Percentiles rank a stretch among this genome's conserved stretches.
Evolutionary conservation across 2,329 filamentous ascomycete species (phyloP).

Genomic region (Botrytis medusae): DNA sequence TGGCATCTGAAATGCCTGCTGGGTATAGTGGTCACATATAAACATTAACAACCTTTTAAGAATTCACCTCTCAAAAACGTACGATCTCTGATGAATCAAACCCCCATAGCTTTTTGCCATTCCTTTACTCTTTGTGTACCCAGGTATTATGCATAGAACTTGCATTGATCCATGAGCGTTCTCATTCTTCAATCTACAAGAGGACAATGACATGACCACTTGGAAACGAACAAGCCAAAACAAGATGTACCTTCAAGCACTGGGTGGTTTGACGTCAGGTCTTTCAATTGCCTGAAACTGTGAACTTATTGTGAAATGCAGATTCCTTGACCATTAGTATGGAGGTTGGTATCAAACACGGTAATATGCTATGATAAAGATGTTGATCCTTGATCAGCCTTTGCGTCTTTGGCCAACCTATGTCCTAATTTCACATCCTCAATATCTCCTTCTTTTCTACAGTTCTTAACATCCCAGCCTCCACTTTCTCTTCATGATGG

Average conservation of each 20-base stretch:
- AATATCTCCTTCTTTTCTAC: conserved; percentile 4
- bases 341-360: background rate
- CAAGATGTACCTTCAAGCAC: background rate
- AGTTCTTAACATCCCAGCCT: background rate
- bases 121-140: background rate
- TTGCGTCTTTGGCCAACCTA: conserved; percentile 13
- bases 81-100: no score
- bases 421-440: conserved; percentile 9
- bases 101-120: background rate
- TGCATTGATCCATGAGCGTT: background rate
- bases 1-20: background rate
- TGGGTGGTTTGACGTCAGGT: background rate
- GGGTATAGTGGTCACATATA: background rate
- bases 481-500: background rate
- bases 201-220: background rate
- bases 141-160: background rate
- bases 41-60: background rate
- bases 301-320: background rate
- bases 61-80: background rate
- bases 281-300: background rate
- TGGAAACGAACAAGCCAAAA: background rate
- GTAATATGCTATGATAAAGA: conserved; percentile 11
- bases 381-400: background rate
- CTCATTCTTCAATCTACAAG: background rate
- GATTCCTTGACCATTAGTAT: conserved; percentile 1